phyloP scores from a whole-genome alignment of 2,329 filamentous ascomycete genomes.

The Penicillium sp. region DNA sequence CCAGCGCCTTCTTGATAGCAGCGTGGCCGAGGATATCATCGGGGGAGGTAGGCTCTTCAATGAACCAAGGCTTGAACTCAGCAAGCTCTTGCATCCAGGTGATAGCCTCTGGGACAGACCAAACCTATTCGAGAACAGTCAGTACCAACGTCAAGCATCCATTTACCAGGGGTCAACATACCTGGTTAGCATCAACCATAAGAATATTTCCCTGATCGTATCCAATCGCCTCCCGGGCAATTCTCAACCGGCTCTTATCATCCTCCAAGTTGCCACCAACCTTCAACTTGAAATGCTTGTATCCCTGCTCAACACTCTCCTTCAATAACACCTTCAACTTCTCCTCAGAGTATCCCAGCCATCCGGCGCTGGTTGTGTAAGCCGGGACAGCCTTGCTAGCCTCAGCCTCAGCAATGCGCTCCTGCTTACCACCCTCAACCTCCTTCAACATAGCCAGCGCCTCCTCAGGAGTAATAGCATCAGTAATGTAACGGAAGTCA shows the following conservation, averaged over 20 bases:
- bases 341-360: slow-evolving; percentile 86
- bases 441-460: slow-evolving; percentile 70
- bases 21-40: slow-evolving; percentile 90
- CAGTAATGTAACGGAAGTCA: slow-evolving; percentile 92
- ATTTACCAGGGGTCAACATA: slow-evolving; percentile 27
- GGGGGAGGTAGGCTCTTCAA: slow-evolving; percentile 88
- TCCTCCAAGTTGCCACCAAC: slow-evolving; percentile 73
- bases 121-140: slow-evolving; percentile 52
- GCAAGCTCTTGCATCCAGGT: slow-evolving; percentile 79
- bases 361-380: slow-evolving; percentile 87
- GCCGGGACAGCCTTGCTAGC: slow-evolving; percentile 76
- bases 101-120: slow-evolving; percentile 87
- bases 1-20: slow-evolving; percentile 76
- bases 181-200: slow-evolving; percentile 93
- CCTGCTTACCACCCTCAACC: slow-evolving; percentile 66
- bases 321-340: slow-evolving; percentile 76
- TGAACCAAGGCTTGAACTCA: slow-evolving; percentile 83
- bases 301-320: slow-evolving; percentile 75
- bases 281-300: slow-evolving; percentile 88
- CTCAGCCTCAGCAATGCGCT: slow-evolving; percentile 72
- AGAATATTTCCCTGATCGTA: slow-evolving; percentile 80
- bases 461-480: slow-evolving; percentile 85
- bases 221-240: slow-evolving; percentile 77
- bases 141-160: neutral
- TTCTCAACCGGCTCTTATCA: slow-evolving; percentile 68